Conservation (phyloP, 1,284 basidiomycete species). For the Singerocomus rubriflavus region DNA sequence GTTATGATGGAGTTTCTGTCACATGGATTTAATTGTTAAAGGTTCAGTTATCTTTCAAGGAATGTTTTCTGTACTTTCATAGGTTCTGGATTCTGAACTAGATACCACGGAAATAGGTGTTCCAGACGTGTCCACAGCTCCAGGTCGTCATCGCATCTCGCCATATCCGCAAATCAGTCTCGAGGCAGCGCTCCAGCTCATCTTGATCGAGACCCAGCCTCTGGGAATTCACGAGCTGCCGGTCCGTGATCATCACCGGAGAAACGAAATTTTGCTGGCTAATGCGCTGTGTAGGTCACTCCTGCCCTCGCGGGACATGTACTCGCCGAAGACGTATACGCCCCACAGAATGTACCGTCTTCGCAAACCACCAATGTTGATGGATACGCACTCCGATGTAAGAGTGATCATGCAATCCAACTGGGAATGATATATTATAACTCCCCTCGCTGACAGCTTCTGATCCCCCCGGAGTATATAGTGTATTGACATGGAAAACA, state of each 20-base stretch:
- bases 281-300: constrained; percentile 45
- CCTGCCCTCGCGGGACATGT: constrained; percentile 60
- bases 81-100: too few relatives aligned
- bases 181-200: constrained; percentile 57
- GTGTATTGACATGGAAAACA: constrained; percentile 62
- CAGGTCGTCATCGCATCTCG: constrained; percentile 67
- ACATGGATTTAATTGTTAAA: too few relatives aligned
- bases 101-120: neutral
- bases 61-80: too few relatives aligned
- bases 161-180: constrained; percentile 74
- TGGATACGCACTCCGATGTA: constrained; percentile 80
- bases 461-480: constrained; percentile 62
- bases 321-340: constrained; percentile 72
- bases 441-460: constrained; percentile 40
- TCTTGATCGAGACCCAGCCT: constrained; percentile 50
- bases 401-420: constrained; percentile 16
- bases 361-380: constrained; percentile 79
- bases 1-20: too few relatives aligned
- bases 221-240: constrained; percentile 38
- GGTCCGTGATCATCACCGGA: constrained; percentile 31
- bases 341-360: constrained; percentile 59
- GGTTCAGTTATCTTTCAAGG: too few relatives aligned
- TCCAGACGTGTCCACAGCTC: constrained; percentile 39
- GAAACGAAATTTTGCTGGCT: neutral
- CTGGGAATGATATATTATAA: constrained; percentile 3